These are phyloP conservation scores for Nitzschia sp. DNA, from an alignment of 108 stramenopile species.

Conservation along the genomic window DNA sequence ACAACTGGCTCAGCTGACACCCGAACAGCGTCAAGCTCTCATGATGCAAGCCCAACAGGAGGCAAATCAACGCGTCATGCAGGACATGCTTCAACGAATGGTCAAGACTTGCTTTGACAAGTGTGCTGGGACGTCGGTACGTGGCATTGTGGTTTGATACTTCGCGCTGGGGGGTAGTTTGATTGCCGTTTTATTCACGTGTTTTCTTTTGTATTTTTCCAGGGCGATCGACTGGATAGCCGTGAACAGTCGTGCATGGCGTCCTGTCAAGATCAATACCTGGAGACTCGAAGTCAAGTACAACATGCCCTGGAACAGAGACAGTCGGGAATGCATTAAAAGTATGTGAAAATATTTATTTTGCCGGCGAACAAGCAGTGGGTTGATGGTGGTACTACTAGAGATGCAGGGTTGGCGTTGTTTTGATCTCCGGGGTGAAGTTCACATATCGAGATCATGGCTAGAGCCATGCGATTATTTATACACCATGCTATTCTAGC, in stretches of 20 bases:
- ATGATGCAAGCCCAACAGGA: constrained; percentile 81
- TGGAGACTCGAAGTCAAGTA: constrained; percentile 76
- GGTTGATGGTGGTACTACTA: too few species aligned
- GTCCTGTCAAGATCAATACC: constrained; percentile 82
- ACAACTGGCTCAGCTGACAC: constrained; percentile 56
- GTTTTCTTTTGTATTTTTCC: neutral
- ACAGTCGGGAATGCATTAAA: constrained; percentile 41
- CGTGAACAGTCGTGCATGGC: constrained; percentile 83
- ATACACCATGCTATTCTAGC: too few species aligned
- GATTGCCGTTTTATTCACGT: too few species aligned
- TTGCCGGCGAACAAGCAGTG: too few species aligned
- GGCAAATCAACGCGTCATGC: constrained; percentile 87
- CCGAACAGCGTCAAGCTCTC: constrained; percentile 77
- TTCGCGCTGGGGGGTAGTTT: neutral
- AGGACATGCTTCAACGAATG: constrained; percentile 81
- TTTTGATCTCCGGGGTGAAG: too few species aligned
- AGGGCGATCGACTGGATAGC: constrained; percentile 76
- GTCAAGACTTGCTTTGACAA: constrained; percentile 74
- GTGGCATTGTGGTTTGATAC: constrained; percentile 18
- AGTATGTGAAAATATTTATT: too few species aligned
- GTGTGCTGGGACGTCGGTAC: constrained; percentile 82
- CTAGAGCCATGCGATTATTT: too few species aligned
- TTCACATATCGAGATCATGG: too few species aligned
- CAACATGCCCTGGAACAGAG: constrained; percentile 78
- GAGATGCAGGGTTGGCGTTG: too few species aligned